Base-by-base conservation (phyloP, 371 early-diverging fungal species). In the Lichtheimia ornata region DNA sequence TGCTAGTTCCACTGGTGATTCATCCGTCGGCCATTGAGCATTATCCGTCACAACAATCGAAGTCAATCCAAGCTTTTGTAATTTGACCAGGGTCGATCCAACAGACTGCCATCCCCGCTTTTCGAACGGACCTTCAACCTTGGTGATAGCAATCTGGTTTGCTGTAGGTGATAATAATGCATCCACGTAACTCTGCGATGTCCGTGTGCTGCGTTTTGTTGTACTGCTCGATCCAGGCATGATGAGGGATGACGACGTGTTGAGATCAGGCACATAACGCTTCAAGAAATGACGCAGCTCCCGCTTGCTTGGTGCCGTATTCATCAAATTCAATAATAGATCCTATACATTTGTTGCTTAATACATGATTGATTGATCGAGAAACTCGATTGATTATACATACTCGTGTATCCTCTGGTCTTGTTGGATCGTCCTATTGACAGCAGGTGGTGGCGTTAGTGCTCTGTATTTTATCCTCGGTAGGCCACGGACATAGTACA, bases 241-340 rank as follows among this genome's bases (percentile, higher is more conserved):
- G 15, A 49, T 13, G 11, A 42, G 43, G 7, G 67, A 52, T 24
- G 59, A 24, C n/a, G 59, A 54, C 12, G 71, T 56, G 15, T 69
- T 62, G 5, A 72, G 67, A 45, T 74, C 69, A 15, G 79, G 77
- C 11, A 81, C 76, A 63, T 78, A 91, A 52, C 84, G 82, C 53
- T 85, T 86, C 24, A 91, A 70, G 58, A 90, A 94, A 59, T 88
- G 86, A 25, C 83, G 85, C 4, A 91, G 83, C 66, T 94, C 94
- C 42, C 92, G 84, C 54, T 86, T 88, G 40, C 91, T 91, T 0
- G 93, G 94, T 13, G 84, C 66, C 0, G 91, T 88, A 59, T 83
- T 83, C 73, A 87, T 81, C 44, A 84, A 69, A 55, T 81, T 79
- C 50, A 74, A 65, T 50, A 84, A 72, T 42, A 84, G 65, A 44